These are phyloP conservation scores for Thielaviopsis musarum DNA, from an alignment of 2,329 filamentous ascomycete genomes.

Conservation along the genomic window DNA sequence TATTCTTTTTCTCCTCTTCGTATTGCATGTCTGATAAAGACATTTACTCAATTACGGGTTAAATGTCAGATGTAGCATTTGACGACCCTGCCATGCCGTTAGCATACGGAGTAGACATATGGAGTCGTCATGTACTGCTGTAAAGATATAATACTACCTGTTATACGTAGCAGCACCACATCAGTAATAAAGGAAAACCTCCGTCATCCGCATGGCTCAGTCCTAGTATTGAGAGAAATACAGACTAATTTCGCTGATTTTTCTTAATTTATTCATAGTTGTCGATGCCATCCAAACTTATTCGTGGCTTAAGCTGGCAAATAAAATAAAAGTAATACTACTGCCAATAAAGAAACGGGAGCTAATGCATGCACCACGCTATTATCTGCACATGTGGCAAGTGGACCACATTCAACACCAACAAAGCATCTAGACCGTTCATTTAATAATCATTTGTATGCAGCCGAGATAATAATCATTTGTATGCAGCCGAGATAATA, in stretches of 20 bases:
- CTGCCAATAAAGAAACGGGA: neutral
- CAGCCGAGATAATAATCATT: no score
- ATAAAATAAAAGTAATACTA: neutral
- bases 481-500: no score
- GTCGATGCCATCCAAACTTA: neutral
- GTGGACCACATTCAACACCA: neutral
- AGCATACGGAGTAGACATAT: no score
- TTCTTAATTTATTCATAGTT: neutral
- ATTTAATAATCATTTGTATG: no score
- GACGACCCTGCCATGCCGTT: no score
- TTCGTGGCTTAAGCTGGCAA: neutral
- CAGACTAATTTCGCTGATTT: neutral
- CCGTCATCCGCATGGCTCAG: neutral
- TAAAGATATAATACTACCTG: neutral
- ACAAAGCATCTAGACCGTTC: no score
- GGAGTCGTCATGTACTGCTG: neutral
- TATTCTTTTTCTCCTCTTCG: neutral
- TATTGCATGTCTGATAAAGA: neutral
- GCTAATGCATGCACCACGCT: neutral
- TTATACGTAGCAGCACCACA: neutral
- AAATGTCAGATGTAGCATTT: neutral
- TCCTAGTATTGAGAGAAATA: neutral
- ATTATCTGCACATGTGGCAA: neutral
- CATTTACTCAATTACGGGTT: neutral
- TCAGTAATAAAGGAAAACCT: no score